Evolutionary conservation across 345 rosid species (phyloP).

Genomic region (Cardamine resedifolia): DNA sequence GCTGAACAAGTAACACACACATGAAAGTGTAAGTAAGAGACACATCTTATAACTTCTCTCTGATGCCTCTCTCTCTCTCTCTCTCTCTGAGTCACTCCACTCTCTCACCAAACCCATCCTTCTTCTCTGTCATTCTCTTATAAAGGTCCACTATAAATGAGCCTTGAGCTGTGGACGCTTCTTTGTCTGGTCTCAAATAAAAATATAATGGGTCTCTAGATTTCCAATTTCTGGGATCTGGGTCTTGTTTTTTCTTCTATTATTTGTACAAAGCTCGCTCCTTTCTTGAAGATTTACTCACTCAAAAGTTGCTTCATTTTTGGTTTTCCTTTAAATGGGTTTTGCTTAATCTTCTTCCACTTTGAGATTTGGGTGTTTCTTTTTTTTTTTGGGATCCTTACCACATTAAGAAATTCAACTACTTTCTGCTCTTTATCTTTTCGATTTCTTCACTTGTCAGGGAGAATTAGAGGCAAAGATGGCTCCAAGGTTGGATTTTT

Average conservation of each 20-base stretch:
- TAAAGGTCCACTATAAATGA: conserved; percentile 40
- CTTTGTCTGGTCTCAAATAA: conserved; percentile 27
- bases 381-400: conserved; percentile 12
- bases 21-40: conserved; percentile 39
- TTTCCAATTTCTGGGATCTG: conserved; percentile 52
- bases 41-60: conserved; percentile 37
- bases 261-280: conserved; percentile 23
- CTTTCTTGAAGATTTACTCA: conserved; percentile 26
- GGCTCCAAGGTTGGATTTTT: conserved; percentile 73
- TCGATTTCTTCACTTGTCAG: conserved; percentile 6
- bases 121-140: conserved; percentile 40
- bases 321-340: conserved; percentile 27
- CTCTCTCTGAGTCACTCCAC: conserved; percentile 35
- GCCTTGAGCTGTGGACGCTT: conserved; percentile 43
- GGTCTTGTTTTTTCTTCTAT: conserved; percentile 29
- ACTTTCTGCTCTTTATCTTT: conserved; percentile 1
- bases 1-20: conserved; percentile 39
- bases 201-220: conserved; percentile 35
- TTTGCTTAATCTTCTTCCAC: conserved; percentile 14
- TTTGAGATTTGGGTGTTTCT: conserved; percentile 25
- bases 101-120: conserved; percentile 40
- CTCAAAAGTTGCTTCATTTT: conserved; percentile 20
- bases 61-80: conserved; percentile 47
- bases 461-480: conserved; percentile 35
- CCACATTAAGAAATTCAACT: conserved; percentile 27